Conservation (phyloP, 2,329 filamentous ascomycete genomes). For the Lizonia empirigonia region DNA sequence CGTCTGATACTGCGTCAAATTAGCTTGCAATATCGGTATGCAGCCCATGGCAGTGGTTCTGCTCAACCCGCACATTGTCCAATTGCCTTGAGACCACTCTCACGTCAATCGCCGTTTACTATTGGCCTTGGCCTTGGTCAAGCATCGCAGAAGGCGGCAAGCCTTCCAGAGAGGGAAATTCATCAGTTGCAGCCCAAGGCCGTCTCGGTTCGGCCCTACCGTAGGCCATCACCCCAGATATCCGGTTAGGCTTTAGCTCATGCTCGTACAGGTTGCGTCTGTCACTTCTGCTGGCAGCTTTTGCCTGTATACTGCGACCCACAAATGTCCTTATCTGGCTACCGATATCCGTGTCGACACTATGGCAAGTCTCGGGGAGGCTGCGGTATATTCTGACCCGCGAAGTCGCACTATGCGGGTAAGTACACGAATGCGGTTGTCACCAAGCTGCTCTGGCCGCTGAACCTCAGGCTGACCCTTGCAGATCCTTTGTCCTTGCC, state of each 20-base stretch:
- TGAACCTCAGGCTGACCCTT: constrained; percentile 24
- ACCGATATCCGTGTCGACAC: constrained; percentile 63
- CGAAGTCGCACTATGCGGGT: constrained; percentile 68
- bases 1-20: constrained; percentile 27
- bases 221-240: constrained; percentile 30
- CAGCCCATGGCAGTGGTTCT: constrained; percentile 97
- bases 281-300: constrained; percentile 75
- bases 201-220: constrained; percentile 34
- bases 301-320: constrained; percentile 84
- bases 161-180: constrained; percentile 24
- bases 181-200: constrained; percentile 46
- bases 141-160: constrained; percentile 27
- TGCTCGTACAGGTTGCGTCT: constrained; percentile 46
- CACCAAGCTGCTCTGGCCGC: background rate
- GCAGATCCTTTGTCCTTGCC: constrained; percentile 62
- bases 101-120: constrained; percentile 76
- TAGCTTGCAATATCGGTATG: constrained; percentile 73
- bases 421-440: constrained; percentile 28
- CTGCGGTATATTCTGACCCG: constrained; percentile 61
- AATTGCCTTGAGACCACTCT: constrained; percentile 93
- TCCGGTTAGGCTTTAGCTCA: constrained; percentile 26
- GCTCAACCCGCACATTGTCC: constrained; percentile 88
- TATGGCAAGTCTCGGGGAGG: constrained; percentile 53
- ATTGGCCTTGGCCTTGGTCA: constrained; percentile 82
- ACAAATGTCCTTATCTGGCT: constrained; percentile 90